Evolutionary conservation across 441 rosid species (phyloP).

Genomic region (Theobroma grandiflorum): DNA sequence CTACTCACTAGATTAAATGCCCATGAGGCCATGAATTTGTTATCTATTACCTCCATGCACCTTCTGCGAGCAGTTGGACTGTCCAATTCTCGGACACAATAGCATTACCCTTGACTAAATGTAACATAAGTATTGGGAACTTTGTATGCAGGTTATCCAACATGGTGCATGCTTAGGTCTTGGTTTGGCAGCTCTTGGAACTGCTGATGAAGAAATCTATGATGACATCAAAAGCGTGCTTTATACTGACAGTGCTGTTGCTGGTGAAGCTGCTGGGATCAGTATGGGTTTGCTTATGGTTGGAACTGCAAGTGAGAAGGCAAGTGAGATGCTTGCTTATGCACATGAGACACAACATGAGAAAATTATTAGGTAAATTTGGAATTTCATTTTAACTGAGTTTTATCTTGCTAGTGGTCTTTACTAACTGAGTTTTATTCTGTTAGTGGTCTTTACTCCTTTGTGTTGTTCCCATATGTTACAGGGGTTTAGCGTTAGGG

Average conservation of each 20-base stretch:
- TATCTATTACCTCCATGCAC: not conserved
- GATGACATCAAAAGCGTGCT: conserved; percentile 87
- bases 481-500: conserved; percentile 91
- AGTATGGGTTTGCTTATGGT: conserved; percentile 99
- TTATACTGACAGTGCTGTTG: conserved; percentile 93
- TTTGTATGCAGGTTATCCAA: conserved; percentile 82
- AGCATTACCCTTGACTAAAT: not conserved
- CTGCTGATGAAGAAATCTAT: conserved; percentile 94
- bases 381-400: not conserved
- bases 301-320: conserved; percentile 97
- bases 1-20: not conserved
- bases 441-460: not conserved
- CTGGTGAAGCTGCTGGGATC: conserved; percentile 99
- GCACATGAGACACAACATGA: conserved; percentile 99
- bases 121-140: conserved; percentile 17
- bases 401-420: not conserved
- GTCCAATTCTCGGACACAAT: not conserved
- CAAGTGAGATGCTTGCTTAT: conserved; percentile 95
- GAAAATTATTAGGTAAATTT: conserved; percentile 86
- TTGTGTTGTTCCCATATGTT: conserved; percentile 23
- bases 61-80: not conserved
- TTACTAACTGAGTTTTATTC: not conserved
- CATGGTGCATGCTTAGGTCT: conserved; percentile 99
- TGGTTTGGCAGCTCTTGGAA: conserved; percentile 97
- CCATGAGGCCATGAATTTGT: not conserved